Base-by-base conservation (phyloP, 1,284 basidiomycete genomes). In the Ustilago loliicola region DNA sequence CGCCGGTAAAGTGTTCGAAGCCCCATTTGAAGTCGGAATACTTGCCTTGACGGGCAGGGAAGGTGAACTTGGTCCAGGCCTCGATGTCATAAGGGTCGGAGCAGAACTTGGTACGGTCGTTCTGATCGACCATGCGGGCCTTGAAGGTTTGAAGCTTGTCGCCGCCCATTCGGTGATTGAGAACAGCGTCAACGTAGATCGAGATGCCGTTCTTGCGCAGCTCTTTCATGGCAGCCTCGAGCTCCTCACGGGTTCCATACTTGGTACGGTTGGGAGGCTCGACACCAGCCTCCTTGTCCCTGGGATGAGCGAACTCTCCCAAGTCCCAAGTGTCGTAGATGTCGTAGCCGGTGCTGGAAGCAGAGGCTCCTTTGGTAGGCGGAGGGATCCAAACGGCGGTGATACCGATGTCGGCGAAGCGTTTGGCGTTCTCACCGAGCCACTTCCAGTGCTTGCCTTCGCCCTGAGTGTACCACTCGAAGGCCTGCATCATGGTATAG, bases 181-280 rank as follows among this genome's bases (percentile, higher is more conserved):
- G 81, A 11, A 90, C 89, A 0, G 88, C 88, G 74, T 89, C 89
- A 51, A 88, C 87, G 77, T 89, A 89, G 55, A 81, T 80, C 0
- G 70, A 64, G 59, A 82, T 81, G 5, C 91, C 87, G 57, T 86
- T 72, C 48, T 88, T 83, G 57, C 86, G 85, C 3, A 88, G 85
- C 42, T 73, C 84, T 47, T 88, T 87, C 85, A 93, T 92, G 13
- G 93, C 91, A 5, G 87, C 84, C 2, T 94, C 83, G 23, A 96
- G 90, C 80, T 98, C 92, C 52, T 94, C 91, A 79, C 92, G 93
- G 15, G 92, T 93, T 21, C 96, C 96, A 94, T 95, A 98, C 74
- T 95, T 91, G n/a, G 95, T 98, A 10, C 89, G 86, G 58, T 90
- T 87, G 17, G 75, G 60, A 7, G 74, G 74, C 36, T 68, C 7